Base-by-base conservation (phyloP, 768 basidiomycete species). In the Macrolepiota dolichaula region DNA sequence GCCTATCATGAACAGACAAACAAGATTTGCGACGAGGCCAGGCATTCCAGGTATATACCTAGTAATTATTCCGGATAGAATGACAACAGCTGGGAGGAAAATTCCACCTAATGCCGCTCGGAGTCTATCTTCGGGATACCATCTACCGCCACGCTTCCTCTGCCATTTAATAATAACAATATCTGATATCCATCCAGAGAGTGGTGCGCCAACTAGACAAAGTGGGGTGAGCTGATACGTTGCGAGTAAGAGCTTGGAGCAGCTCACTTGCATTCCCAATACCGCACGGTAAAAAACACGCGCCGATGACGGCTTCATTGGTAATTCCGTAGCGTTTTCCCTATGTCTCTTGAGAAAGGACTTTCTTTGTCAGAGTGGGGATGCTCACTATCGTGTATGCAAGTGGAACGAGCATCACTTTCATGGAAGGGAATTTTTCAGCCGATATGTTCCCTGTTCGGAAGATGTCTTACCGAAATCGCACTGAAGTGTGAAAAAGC, bases 121-220 rank as follows among this genome's bases (percentile, higher is more conserved):
- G 24, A 90, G 76, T 15, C 88, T 81, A 64, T 88, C 89, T 68
- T 91, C 88, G 0, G 88, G 88, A 49, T 83, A 80, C 86, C 85
- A 89, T 2, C 73, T 63, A 1, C 86, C 86, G 0, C 78, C 76
- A 19, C 87, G 81, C 6, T 73, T 68, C 53, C 75, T 72, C 17
- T 80, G 79, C 71, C 81, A 85, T 38, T 66, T 68, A n/a, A 79
- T 73, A 22, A 91, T 74, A 0, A 80, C 72, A 22, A 64, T 59
- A 69, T 91, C 89, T 0, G 89, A 89, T 0, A 88, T 61, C 22
- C 75, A 75, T 1, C 89, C 88, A 0, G 85, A 79, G 4, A 87
- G 65, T 2, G 84, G 82, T 2, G 87, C 84, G 1, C 88, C 87
- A 47, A 84, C 86, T 89, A 57, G 17, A 37, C 3, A 2, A 42